A percentile compares a stretch with the other conserved stretches of the same genome.
Conservation (phyloP, 2,329 filamentous ascomycete species). For the Coniochaeta sp. region DNA sequence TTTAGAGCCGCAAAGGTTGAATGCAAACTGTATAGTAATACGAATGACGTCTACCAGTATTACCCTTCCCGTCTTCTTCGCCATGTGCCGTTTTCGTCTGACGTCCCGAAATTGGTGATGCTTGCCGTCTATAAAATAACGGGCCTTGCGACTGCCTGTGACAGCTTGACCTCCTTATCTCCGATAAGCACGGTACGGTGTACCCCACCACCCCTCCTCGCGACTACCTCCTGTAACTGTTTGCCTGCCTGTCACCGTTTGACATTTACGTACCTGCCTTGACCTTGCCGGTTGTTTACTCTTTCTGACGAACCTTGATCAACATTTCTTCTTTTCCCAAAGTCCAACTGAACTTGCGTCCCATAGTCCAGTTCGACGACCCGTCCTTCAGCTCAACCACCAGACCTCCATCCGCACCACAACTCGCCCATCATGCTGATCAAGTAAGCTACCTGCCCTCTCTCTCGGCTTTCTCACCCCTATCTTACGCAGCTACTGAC, state of each 20-base stretch:
- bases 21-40: conserved; percentile 11
- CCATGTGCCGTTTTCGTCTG: no score
- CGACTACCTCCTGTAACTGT: conserved; percentile 1
- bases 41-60: neutral
- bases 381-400: no score
- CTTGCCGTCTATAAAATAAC: no score
- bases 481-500: neutral
- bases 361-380: no score
- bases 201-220: conserved; percentile 12
- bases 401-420: neutral
- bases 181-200: neutral
- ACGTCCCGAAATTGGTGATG: no score
- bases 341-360: neutral
- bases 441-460: no score
- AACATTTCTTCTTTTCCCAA: neutral
- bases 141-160: no score
- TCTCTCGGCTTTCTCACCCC: no score
- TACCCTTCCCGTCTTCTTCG: neutral
- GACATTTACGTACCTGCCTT: neutral
- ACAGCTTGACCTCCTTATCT: neutral
- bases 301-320: conserved; percentile 2
- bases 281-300: neutral
- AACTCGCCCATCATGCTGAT: conserved; percentile 34
- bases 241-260: neutral
- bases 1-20: conserved; percentile 15